Conservation (phyloP, 305 asterid genomes). For the Solanum hybrid region DNA sequence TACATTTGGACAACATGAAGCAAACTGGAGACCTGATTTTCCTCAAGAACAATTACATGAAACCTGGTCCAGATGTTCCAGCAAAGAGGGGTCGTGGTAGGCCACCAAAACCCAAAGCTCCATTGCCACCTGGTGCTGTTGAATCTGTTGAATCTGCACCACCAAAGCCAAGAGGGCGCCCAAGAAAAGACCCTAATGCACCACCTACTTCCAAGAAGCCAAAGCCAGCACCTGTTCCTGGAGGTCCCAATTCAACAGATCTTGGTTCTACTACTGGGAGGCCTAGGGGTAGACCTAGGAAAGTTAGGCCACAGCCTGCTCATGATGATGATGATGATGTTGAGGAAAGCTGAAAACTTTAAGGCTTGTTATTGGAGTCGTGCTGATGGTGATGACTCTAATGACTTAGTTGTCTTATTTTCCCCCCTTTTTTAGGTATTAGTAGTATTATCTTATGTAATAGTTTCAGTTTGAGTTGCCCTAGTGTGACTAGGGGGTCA, state of each 20-base stretch:
- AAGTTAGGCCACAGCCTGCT: slow-evolving; percentile 38
- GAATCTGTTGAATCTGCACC: slow-evolving; percentile 8
- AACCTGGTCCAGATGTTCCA: slow-evolving; percentile 42
- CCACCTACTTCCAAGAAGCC: slow-evolving; percentile 57
- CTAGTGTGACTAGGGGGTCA: not conserved
- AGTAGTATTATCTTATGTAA: not conserved
- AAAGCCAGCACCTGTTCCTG: slow-evolving; percentile 22
- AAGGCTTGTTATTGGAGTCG: not conserved
- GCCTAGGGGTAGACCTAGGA: slow-evolving; percentile 57
- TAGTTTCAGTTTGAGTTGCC: not conserved
- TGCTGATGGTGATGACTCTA: not conserved
- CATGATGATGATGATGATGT: slow-evolving; percentile 41
- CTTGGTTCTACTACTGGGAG: slow-evolving; percentile 19
- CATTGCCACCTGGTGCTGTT: slow-evolving; percentile 17
- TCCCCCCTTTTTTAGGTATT: not conserved
- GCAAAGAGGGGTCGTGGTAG: slow-evolving; percentile 73
- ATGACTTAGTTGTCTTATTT: slow-evolving; percentile 2
- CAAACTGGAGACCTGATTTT: slow-evolving; percentile 47
- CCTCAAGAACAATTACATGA: slow-evolving; percentile 53
- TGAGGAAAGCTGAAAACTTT: not conserved
- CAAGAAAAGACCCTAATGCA: slow-evolving; percentile 66
- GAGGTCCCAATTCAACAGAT: not conserved
- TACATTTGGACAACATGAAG: slow-evolving; percentile 43
- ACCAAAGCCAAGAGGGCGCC: slow-evolving; percentile 59
- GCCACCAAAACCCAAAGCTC: slow-evolving; percentile 66